Base-by-base conservation (phyloP, 805 yeast species). In the Torulaspora delbrueckii region DNA sequence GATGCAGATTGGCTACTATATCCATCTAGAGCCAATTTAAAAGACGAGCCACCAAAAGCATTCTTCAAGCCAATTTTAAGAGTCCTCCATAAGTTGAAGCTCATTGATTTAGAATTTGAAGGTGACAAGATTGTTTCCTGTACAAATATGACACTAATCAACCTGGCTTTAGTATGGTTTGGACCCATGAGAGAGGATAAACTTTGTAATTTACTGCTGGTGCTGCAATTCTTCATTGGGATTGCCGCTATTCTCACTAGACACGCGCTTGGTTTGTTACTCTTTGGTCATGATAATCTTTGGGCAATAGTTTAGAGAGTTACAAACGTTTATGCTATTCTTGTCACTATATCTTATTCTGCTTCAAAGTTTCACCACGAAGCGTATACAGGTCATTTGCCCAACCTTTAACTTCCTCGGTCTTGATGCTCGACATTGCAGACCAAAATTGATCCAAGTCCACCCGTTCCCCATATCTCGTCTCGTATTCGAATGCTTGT, bases 111-210 rank as follows among this genome's bases (percentile, higher is more conserved):
- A 8, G 71, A 71, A 52, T 60, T 67, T 51, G 69, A 74, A 51
- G 48, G 62, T 43, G 56, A 58, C 22, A 41, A 37, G 16, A 51
- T 71, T 1, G 61, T 65, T 7, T 68, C 73, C 48, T 79, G 85
- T 45, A 81, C 93, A 9, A 93, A 93, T 61, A 74, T 91, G 77
- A 93, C 99, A 2, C 67, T 93, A 40, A 89, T 93, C 53, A 93
- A 91, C 60, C 70, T 93, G 50, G 75, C 77, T 1, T 68, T 91
- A 34, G 95, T 91, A 8, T 81, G 89, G 86, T 72, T 83, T 35
- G 99, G 99, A 1, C 97, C 99, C 4, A 63, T 85, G 72, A 74
- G 90, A 47, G 99, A 93, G 65, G 96, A 86, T 60, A 69, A 61
- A 18, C 70, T 93, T 44, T 85, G 97, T 52, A 47, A 68, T 18